phyloP scores from a whole-genome alignment of 2,329 filamentous ascomycete species.

The Paracoccidioides lutzii region DNA sequence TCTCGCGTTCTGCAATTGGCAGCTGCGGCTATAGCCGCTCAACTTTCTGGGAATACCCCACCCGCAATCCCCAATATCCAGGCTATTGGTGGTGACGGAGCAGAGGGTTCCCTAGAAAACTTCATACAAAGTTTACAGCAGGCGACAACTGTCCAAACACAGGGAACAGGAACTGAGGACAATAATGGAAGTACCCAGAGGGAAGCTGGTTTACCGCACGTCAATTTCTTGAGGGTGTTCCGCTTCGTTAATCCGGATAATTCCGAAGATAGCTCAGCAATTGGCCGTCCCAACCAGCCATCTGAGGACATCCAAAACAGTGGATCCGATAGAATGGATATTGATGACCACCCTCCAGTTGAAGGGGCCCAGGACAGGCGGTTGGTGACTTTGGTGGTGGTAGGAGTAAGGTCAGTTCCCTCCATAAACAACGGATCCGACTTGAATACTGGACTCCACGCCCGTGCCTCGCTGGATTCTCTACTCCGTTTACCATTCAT shows the following conservation, averaged over 20 bases:
- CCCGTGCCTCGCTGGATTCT: slow-evolving; percentile 32
- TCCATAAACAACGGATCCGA: slow-evolving; percentile 35
- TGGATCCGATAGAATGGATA: slow-evolving; percentile 24
- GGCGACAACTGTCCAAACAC: slow-evolving; percentile 44
- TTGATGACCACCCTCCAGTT: slow-evolving; percentile 23
- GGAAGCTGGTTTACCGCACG: slow-evolving; percentile 38
- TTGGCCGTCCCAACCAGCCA: slow-evolving; percentile 12
- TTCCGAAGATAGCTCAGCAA: slow-evolving; percentile 14
- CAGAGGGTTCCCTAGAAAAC: slow-evolving; percentile 50
- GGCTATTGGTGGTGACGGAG: slow-evolving; percentile 40
- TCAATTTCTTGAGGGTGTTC: slow-evolving; percentile 59
- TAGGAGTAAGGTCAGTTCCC: slow-evolving; percentile 54
- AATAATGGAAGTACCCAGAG: slow-evolving; percentile 8
- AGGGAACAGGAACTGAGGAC: slow-evolving; percentile 22
- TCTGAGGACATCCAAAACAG: slow-evolving; percentile 17
- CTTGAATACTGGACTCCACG: slow-evolving; percentile 26
- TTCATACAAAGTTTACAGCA: slow-evolving; percentile 52
- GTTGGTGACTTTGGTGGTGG: slow-evolving; percentile 56
- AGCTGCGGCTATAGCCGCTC: slow-evolving; percentile 51
- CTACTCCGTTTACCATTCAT: slow-evolving; percentile 34
- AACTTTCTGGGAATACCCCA: slow-evolving; percentile 48
- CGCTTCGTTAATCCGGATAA: slow-evolving; percentile 46
- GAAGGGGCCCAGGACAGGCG: slow-evolving; percentile 39
- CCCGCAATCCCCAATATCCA: slow-evolving; percentile 44
- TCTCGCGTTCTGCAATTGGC: slow-evolving; percentile 51